Evolutionary conservation across 2,329 filamentous ascomycete genomes (phyloP).

Genomic region (Stromatinia cepivora): DNA sequence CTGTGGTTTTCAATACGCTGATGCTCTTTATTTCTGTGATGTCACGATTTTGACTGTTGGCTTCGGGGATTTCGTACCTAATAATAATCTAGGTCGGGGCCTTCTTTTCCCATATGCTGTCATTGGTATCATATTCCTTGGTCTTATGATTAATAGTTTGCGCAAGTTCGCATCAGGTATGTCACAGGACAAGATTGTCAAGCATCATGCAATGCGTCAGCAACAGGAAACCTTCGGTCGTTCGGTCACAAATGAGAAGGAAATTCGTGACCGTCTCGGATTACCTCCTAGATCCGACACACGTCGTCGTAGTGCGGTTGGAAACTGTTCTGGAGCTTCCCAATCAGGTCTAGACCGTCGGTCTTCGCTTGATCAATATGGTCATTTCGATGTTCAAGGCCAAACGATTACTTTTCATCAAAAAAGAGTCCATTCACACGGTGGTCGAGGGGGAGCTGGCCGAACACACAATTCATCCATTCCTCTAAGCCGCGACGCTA

Average conservation of each 20-base stretch:
- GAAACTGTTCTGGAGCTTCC: constrained; percentile 31
- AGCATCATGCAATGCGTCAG: constrained; percentile 56
- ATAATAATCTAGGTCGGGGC: constrained; percentile 54
- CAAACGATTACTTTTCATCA: constrained; percentile 43
- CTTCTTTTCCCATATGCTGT: constrained; percentile 68
- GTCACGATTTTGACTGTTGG: constrained; percentile 62
- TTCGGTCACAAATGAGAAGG: constrained; percentile 53
- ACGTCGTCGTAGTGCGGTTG: constrained; percentile 23
- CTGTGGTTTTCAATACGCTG: constrained; percentile 58
- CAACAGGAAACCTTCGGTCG: constrained; percentile 55
- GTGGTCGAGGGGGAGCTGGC: constrained; percentile 38
- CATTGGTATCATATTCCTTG: constrained; percentile 67
- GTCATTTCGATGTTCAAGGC: constrained; percentile 42
- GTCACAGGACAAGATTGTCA: constrained; percentile 61
- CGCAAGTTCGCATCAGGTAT: constrained; percentile 60
- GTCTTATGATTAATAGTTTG: constrained; percentile 66
- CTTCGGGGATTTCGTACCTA: constrained; percentile 61
- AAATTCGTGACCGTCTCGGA: constrained; percentile 46
- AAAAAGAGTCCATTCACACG: constrained; percentile 28
- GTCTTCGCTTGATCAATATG: constrained; percentile 39
- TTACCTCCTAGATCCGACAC: constrained; percentile 35
- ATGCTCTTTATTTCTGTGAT: constrained; percentile 62
- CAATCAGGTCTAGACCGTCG: constrained; percentile 36
- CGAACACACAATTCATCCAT: constrained; percentile 24
- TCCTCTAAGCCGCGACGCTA: constrained; percentile 35